A percentile compares a stretch with the other conserved stretches of the same genome.
These are phyloP conservation scores for Strobilomyces echinocephalus DNA, from an alignment of 768 basidiomycete species.

Conservation along the genomic window DNA sequence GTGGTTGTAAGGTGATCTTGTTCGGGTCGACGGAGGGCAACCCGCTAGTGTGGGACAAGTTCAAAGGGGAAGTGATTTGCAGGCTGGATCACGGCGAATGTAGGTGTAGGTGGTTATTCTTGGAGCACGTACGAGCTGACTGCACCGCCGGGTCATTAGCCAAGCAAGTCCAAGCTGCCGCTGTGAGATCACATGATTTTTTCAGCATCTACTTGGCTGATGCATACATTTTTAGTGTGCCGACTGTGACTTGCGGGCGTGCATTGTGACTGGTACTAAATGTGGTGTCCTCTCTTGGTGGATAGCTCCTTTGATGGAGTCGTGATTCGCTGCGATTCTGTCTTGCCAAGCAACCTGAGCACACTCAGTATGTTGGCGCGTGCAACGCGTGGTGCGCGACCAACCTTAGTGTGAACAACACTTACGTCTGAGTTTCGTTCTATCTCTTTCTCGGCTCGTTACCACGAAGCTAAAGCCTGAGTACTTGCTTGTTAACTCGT, in stretches of 20 bases:
- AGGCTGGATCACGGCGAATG: constrained; percentile 60
- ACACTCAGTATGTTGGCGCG: too few relatives aligned
- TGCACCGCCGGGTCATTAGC: constrained; percentile 13
- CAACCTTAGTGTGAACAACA: too few relatives aligned
- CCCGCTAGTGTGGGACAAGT: constrained; percentile 59
- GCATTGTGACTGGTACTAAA: constrained; percentile 55
- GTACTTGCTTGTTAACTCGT: too few relatives aligned
- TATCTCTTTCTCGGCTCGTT: too few relatives aligned
- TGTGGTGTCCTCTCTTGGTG: constrained; percentile 58
- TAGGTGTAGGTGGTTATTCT: constrained; percentile 26
- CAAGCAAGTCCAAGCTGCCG: constrained; percentile 30
- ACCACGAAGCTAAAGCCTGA: too few relatives aligned
- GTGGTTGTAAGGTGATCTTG: constrained; percentile 48
- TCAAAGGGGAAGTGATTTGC: constrained; percentile 48
- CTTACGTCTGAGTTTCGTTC: too few relatives aligned
- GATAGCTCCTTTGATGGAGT: constrained; percentile 31
- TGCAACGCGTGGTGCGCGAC: too few relatives aligned
- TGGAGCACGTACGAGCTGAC: constrained; percentile 4
- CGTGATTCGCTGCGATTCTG: constrained; percentile 26
- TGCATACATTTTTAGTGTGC: too few relatives aligned
- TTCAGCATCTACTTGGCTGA: constrained; percentile 44
- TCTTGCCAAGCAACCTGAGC: too few relatives aligned
- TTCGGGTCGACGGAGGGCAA: constrained; percentile 57
- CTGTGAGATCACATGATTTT: constrained; percentile 25
- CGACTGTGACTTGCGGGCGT: constrained; percentile 38